These are phyloP conservation scores for Porphyrellus cyaneotinctus DNA, from an alignment of 768 basidiomycete species.

Conservation along the genomic window DNA sequence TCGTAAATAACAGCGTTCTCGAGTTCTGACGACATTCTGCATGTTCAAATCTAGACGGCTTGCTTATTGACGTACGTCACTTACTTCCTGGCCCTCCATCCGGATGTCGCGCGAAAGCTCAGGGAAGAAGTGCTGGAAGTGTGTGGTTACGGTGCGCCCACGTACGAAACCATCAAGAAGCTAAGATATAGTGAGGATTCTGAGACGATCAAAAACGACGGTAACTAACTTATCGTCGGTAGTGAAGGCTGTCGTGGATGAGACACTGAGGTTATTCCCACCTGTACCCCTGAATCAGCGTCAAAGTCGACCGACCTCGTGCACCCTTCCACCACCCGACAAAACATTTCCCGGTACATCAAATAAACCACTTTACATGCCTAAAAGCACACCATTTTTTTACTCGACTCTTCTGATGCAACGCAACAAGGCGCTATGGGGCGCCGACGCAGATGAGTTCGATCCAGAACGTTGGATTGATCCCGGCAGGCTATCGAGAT, in stretches of 20 bases:
- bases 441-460: slow-evolving; percentile 70
- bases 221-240: slow-evolving; percentile 4
- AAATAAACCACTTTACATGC: slow-evolving; percentile 52
- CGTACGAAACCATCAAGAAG: slow-evolving; percentile 51
- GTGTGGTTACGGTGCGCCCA: slow-evolving; percentile 50
- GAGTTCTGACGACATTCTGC: not conserved
- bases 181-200: slow-evolving; percentile 59
- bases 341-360: slow-evolving; percentile 38
- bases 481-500: slow-evolving; percentile 44
- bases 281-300: slow-evolving; percentile 73
- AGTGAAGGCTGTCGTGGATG: slow-evolving; percentile 78
- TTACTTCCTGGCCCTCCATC: slow-evolving; percentile 67
- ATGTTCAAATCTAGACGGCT: slow-evolving; percentile 47
- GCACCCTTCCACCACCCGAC: slow-evolving; percentile 51
- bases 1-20: not conserved
- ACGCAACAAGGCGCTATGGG: slow-evolving; percentile 66
- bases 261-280: slow-evolving; percentile 73
- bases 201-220: not conserved
- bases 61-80: slow-evolving; percentile 64
- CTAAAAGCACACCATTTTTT: slow-evolving; percentile 51
- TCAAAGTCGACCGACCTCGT: slow-evolving; percentile 47
- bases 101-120: slow-evolving; percentile 48
- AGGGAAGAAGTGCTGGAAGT: slow-evolving; percentile 58
- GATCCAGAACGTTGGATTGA: slow-evolving; percentile 78
- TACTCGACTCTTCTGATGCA: slow-evolving; percentile 64